phyloP scores from a whole-genome alignment of 1,139 yeast species.

The Kodamaea ohmeri region DNA sequence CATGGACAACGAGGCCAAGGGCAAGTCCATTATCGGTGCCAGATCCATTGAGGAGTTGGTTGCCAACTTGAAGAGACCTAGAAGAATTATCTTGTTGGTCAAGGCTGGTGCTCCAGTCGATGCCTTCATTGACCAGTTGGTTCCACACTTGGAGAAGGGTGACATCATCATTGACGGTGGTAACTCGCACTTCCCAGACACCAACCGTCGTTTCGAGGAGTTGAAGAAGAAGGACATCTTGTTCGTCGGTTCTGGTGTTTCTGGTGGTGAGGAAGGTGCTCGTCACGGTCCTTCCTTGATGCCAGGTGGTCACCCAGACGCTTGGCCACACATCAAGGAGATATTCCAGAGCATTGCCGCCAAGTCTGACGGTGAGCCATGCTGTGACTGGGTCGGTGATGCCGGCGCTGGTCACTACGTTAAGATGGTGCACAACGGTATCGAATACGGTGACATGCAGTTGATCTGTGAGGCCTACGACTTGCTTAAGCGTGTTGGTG shows the following conservation, averaged over 20 bases:
- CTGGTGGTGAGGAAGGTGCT: constrained; percentile 99
- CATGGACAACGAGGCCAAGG: constrained; percentile 93
- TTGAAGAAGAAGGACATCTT: constrained; percentile 82
- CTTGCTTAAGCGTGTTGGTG: constrained; percentile 91
- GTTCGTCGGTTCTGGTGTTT: constrained; percentile 98
- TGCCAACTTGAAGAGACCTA: constrained; percentile 91
- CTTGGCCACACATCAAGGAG: constrained; percentile 97
- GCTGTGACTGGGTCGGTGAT: constrained; percentile 99
- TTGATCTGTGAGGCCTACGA: constrained; percentile 97
- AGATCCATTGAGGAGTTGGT: constrained; percentile 86
- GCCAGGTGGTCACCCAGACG: constrained; percentile 99
- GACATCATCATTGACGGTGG: constrained; percentile 99
- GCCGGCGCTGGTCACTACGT: constrained; percentile 99
- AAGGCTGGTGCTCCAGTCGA: constrained; percentile 98
- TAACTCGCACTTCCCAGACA: constrained; percentile 98
- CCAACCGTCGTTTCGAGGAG: constrained; percentile 94
- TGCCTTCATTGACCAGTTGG: constrained; percentile 79
- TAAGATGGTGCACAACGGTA: constrained; percentile 99
- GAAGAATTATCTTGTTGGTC: constrained; percentile 90
- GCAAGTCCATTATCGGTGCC: constrained; percentile 87
- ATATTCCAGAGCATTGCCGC: constrained; percentile 97
- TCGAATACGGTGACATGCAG: constrained; percentile 99
- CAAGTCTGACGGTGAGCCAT: constrained; percentile 96
- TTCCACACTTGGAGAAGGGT: constrained; percentile 91
- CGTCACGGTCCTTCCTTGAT: constrained; percentile 98